Base-by-base conservation (phyloP, 345 rosid genomes). In the Trapa bicornis region DNA sequence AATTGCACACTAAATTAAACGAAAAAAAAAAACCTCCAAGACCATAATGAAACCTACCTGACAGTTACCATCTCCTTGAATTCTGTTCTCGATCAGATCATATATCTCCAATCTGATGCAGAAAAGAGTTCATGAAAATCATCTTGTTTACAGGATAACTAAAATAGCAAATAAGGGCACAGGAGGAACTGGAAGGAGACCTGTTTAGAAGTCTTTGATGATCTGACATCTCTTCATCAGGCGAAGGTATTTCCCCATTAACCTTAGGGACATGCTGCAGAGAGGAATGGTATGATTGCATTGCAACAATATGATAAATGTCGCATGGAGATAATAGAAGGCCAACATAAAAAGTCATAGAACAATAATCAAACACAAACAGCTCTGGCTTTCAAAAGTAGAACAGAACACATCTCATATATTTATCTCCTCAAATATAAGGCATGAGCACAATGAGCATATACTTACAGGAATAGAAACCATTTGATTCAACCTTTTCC, bases 21-120 rank as follows among this genome's bases (percentile, higher is more conserved):
- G 7, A 13, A 54, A 7, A 54, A 7, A 54, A 54, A 54, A n/a
- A 35, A 3, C 33, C 29, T 2, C 3, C 60, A 54, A 3, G 60
- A 45, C 33, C 60, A 54, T 58, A 13, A 58, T 36, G 32, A 58
- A 58, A 58, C 37, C 38, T 16, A 87, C 90, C 94, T 87, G 94
- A 70, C 87, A 87, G 66, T 85, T 87, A 52, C 91, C 91, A 75
- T 88, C 87, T 80, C 89, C 91, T 83, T 82, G 78, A 70, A 88
- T 77, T 72, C 72, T 85, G 76, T 77, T 84, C 74, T 88, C 91
- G 62, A 82, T 74, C 56, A 88, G 78, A 73, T 80, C 73, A 68
- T 88, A 86, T 29, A 82, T 65, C 75, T 77, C 73, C 71, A 88
- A 67, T 73, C 88, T 87, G 71, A 16, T 37, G 39, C 33, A 64